These are phyloP conservation scores for Colletotrichum sp. DNA, from an alignment of 2,329 filamentous ascomycete genomes.

Conservation along the genomic window DNA sequence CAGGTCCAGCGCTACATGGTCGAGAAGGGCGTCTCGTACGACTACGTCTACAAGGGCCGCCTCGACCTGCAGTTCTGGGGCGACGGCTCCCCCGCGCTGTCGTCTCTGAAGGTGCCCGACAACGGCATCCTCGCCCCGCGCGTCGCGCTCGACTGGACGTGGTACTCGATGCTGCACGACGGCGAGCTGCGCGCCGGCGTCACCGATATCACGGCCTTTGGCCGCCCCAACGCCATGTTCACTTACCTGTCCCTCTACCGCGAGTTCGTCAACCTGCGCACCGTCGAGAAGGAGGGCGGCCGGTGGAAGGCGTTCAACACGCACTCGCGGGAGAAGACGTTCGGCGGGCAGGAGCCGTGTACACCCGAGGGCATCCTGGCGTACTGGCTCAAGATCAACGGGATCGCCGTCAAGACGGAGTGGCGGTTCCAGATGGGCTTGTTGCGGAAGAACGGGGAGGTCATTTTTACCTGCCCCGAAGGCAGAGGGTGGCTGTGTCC, in stretches of 20 bases:
- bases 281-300: conserved; percentile 12
- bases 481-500: conserved; percentile 17
- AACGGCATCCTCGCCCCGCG: conserved; percentile 21
- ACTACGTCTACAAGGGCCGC: conserved; percentile 20
- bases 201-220: conserved; percentile 24
- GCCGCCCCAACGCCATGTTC: conserved; percentile 21
- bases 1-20: conserved; percentile 35
- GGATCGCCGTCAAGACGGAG: conserved; percentile 23
- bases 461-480: conserved; percentile 22
- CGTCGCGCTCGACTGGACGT: conserved; percentile 24
- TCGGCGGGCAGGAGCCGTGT: conserved; percentile 15
- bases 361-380: conserved; percentile 21
- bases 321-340: conserved; percentile 13
- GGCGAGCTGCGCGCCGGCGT: conserved; percentile 22
- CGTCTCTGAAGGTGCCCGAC: conserved; percentile 10
- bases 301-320: conserved; percentile 23
- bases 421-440: conserved; percentile 24
- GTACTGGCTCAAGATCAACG: conserved; percentile 23
- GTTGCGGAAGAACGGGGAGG: conserved; percentile 14
- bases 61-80: conserved; percentile 20
- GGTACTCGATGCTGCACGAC: conserved; percentile 24
- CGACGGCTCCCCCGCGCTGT: conserved; percentile 10
- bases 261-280: conserved; percentile 18
- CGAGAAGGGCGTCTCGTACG: conserved; percentile 17
- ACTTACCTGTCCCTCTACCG: conserved; percentile 21